Base-by-base conservation (phyloP, 768 basidiomycete genomes). In the Rossbeevera mucosa region DNA sequence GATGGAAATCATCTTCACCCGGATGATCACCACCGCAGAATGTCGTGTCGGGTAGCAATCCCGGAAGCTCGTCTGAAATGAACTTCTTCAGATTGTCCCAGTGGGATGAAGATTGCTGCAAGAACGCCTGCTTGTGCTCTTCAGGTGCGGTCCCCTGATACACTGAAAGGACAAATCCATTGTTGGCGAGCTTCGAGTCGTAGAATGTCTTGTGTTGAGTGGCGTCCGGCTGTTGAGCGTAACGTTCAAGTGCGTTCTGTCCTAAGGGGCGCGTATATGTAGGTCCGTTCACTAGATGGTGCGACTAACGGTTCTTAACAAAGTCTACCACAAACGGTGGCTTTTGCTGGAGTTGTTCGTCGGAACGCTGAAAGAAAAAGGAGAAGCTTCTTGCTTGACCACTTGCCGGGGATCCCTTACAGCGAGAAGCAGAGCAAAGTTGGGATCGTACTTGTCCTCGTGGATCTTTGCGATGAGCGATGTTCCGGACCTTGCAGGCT, bases 1-100 rank as follows among this genome's bases (percentile, higher is more conserved):
- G 65, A 64, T 80, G 80, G 68, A 77, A 80, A 59, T 80, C 82
- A 49, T 78, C 79, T 59, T 80, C 78, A 8, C 79, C 74, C 0
- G 79, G 78, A 36, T 48, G 56, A 4, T 63, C 71, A 8, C 79
- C 80, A 18, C 73, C 76, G 33, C 80, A 67, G 67, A 81, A 82
- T 4, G 73, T 73, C 8, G 65, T 69, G 13, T 65, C 66, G 16
- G 75, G 74, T 18, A 83, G 67, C 49, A 67, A 51, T 0, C 55
- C 54, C 4, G 76, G 72, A 41, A 83, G 72, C 26, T 72, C 68
- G 25, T 71, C 65, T 29, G 67, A 56, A 46, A 76, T 60, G 64
- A 76, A 78, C 40, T 40, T 45, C 45, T 62, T 61, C 62, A 79
- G 53, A 29, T 52, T 60, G 25, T 65, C 61, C 67, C 74, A 79